Evolutionary conservation across 192 early-diverging fungal species (phyloP), one percentile per base, ranked within the genome.

Genomic region (Umbelopsis ramanniana): DNA sequence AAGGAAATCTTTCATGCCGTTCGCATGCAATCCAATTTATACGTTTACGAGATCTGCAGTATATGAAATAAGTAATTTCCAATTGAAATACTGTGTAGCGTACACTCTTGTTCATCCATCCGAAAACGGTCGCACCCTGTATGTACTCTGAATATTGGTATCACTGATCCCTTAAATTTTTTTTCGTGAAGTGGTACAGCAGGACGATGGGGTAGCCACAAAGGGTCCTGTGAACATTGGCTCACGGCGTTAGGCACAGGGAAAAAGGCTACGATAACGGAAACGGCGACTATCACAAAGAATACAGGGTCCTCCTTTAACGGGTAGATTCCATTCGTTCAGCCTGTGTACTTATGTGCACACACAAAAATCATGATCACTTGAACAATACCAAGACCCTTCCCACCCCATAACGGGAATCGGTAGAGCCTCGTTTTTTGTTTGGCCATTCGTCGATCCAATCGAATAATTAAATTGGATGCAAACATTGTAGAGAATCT

Each of bases 261-360:
- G 37, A 37, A 63, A 37, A 63, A 37, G 57, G 26, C 11, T 43
- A 43, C 40, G 40, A 43, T 43, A 43, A 43, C 40, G 40, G n/a
- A 12, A 43, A 43, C 40, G 6, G 6, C 11, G 1, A 43, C 1
- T 43, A 4, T 6, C 40, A 43, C 40, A 43, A 43, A 43, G 40
- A 11, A 43, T 63, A 63, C 57, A 63, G 57, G 57, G 57, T 63
- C 57, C 57, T 63, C 57, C 57, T 63, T 63, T 63, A 63, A 63
- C 57, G 33, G 57, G 57, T 26, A 22, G 57, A 11, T 19, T 37
- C 26, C 57, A 6, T 37, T 37, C 10, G 57, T 15, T 35, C 26
- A 29, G 35, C 26, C 17, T 63, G 57, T 63, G 57, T 63, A 63
- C 10, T n/a, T n/a, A 12, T 17, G 24, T n/a, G 57, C 7, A 63